Base-by-base conservation (phyloP, 305 asterid species). In the Rubia occidens region DNA sequence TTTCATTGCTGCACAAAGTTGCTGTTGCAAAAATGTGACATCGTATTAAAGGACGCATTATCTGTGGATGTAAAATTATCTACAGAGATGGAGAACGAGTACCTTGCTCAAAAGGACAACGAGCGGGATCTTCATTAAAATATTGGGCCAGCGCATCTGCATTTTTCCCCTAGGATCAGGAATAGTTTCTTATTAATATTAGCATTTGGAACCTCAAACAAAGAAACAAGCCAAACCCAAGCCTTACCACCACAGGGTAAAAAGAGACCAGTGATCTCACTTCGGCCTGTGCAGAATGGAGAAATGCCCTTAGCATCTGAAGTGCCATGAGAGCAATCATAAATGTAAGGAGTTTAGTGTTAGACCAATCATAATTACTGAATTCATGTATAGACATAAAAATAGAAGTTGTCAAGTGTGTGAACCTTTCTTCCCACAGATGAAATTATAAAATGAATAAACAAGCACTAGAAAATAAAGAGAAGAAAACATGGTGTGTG, bases 101-200 rank as follows among this genome's bases (percentile, higher is more conserved):
- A 91, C 98, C 98, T 89, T 89, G 96, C 78, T 89, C 98, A 63
- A 89, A 91, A 1, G 95, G 89, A 82, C 89, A 85, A 69, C 95
- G 92, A 40, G 87, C 85, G 29, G 98, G 95, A 80, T 86, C 95
- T 82, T 91, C 98, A 72, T 95, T 94, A 37, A 91, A 91, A 78
- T 91, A 89, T 58, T 74, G 76, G 64, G 93, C 88, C 82, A 91
- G 64, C 4, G 95, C 88, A 82, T 91, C 97, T n/a, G 93, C 94
- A 74, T 87, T 86, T 70, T 84, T 78, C 55, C 96, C 97, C 97
- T 91, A 74, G 20, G 40, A 79, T 66, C 54, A 66, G 68, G 60
- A 78, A 75, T 60, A 20, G 44, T 68, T 61, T 55, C 75, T 60
- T 7, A 74, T 68, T 67, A 67, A 61, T 43, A 55, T 68, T 11